A percentile compares a stretch with the other conserved stretches of the same genome.
phyloP scores from a whole-genome alignment of 78 protist genomes.

The Dictyostelium purpureum region DNA sequence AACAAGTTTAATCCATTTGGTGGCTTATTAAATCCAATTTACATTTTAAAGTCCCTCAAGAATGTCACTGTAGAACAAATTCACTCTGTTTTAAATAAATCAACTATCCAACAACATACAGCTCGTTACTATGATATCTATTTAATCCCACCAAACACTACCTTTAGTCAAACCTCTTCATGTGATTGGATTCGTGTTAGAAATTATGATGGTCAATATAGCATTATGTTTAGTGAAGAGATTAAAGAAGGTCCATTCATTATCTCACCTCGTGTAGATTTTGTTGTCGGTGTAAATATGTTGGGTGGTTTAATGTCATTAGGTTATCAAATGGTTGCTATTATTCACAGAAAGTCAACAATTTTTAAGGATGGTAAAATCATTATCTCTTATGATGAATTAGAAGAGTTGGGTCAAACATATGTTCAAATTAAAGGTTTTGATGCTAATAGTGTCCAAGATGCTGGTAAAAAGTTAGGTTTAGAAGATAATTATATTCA shows the following conservation, averaged over 20 bases:
- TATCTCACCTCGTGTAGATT: constrained; percentile 76
- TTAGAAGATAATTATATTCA: constrained; percentile 43
- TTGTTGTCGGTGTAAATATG: constrained; percentile 64
- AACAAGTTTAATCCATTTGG: constrained; percentile 83
- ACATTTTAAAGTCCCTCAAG: constrained; percentile 59
- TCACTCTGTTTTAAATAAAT: constrained; percentile 31
- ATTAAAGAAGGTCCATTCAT: constrained; percentile 68
- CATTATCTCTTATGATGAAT: constrained; percentile 61
- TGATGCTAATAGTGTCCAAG: constrained; percentile 55
- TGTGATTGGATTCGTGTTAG: constrained; percentile 85
- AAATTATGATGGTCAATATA: constrained; percentile 68
- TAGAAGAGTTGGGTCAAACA: constrained; percentile 73
- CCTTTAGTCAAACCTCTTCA: constrained; percentile 18
- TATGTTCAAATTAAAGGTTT: constrained; percentile 77
- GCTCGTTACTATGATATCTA: constrained; percentile 84
- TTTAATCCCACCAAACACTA: constrained; percentile 69
- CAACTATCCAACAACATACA: constrained; percentile 18
- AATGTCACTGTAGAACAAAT: constrained; percentile 53
- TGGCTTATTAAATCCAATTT: constrained; percentile 70
- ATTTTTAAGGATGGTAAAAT: constrained; percentile 77
- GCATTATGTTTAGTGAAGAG: constrained; percentile 75
- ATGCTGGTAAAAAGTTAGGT: constrained; percentile 75
- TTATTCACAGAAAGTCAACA: constrained; percentile 63
- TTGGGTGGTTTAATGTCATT: constrained; percentile 79
- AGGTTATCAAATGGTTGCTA: constrained; percentile 80